phyloP scores from a whole-genome alignment of 345 rosid species.

The Abelmoschus esculentus region DNA sequence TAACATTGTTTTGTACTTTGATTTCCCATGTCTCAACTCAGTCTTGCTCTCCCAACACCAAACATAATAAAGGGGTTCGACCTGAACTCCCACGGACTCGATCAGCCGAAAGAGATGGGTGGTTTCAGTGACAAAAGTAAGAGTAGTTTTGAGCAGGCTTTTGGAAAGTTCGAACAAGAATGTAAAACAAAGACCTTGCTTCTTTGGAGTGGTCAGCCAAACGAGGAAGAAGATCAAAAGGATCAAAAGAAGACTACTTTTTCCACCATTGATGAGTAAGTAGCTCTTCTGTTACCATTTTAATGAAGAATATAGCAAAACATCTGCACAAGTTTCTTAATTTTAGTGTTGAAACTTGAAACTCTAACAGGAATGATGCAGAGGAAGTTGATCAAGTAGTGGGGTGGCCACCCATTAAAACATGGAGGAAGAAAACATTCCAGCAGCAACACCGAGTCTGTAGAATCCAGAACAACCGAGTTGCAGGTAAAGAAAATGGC shows the following conservation, averaged over 20 bases:
- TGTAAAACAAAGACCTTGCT: constrained; percentile 18
- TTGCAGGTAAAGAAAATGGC: constrained; percentile 6
- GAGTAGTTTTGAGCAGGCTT: constrained; percentile 30
- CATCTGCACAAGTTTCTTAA: too few relatives aligned
- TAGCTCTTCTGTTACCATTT: constrained; percentile 12
- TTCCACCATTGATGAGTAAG: constrained; percentile 34
- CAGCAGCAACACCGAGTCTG: constrained; percentile 22
- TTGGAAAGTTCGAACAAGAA: constrained; percentile 6
- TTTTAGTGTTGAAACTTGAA: neutral
- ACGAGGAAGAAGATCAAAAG: constrained; percentile 41
- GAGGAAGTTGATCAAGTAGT: constrained; percentile 30
- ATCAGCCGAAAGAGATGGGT: neutral
- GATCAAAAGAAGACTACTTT: constrained; percentile 19
- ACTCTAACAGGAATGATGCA: constrained; percentile 11
- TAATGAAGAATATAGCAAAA: neutral
- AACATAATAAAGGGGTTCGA: constrained; percentile 7
- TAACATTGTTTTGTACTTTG: neutral
- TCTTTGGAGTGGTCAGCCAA: constrained; percentile 43
- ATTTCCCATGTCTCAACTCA: constrained; percentile 25
- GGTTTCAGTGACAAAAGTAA: constrained; percentile 14
- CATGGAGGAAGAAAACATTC: constrained; percentile 51
- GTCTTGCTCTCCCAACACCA: constrained; percentile 34
- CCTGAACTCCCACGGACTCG: constrained; percentile 8
- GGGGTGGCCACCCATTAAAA: constrained; percentile 78
- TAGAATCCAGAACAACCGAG: constrained; percentile 7